phyloP scores from a whole-genome alignment of 2,329 filamentous ascomycete genomes.

The Aspergillus texensis region DNA sequence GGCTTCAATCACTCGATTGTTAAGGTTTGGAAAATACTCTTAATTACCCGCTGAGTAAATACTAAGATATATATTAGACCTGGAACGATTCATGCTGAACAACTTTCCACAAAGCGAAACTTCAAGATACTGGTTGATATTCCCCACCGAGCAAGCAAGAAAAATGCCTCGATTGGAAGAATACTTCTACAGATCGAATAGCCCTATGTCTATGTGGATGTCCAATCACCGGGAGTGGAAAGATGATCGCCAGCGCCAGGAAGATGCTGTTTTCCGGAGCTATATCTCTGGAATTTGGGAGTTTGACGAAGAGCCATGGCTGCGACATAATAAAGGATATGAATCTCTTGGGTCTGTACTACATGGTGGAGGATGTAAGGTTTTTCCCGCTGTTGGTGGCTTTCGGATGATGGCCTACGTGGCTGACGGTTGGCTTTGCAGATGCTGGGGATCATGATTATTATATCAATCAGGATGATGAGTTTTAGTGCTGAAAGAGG shows the following conservation, averaged over 20 bases:
- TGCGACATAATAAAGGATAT: background rate
- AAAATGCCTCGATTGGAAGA: background rate
- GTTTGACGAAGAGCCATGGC: background rate
- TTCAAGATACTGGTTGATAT: background rate
- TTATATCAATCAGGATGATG: background rate
- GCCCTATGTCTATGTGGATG: conserved; percentile 1
- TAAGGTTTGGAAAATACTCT: background rate
- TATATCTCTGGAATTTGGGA: background rate
- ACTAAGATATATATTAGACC: background rate
- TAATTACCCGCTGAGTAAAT: background rate
- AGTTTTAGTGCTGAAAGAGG: background rate
- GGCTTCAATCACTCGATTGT: background rate
- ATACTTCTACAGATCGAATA: background rate
- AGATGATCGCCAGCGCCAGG: background rate
- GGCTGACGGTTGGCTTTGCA: background rate
- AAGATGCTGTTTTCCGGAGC: background rate
- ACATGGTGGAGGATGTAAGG: background rate
- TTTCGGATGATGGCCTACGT: background rate
- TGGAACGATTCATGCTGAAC: background rate
- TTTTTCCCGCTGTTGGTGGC: background rate
- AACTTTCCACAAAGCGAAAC: background rate
- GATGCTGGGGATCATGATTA: background rate
- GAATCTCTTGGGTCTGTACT: background rate
- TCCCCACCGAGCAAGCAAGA: background rate
- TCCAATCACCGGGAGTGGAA: background rate